These are phyloP conservation scores for Saccharomycopsis sp. DNA, from an alignment of 805 yeast species.

Conservation along the genomic window DNA sequence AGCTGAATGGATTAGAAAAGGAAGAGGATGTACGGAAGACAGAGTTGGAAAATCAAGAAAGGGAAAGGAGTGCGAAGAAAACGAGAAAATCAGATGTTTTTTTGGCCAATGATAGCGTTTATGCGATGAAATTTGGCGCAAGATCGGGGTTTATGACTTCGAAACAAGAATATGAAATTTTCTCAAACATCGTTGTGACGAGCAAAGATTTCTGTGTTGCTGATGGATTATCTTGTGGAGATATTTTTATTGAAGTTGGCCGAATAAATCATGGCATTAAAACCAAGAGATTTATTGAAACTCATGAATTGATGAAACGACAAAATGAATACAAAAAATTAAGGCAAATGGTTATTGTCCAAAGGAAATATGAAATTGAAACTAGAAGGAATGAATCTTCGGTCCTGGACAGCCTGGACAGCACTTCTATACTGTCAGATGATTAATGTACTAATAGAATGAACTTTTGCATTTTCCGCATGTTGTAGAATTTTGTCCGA, in stretches of 20 bases:
- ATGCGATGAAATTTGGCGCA: slow-evolving; percentile 4
- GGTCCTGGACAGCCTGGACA: too few relatives aligned
- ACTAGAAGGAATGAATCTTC: too few relatives aligned
- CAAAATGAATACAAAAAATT: slow-evolving; percentile 9
- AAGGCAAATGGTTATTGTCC: slow-evolving; percentile 4
- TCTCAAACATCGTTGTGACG: not conserved
- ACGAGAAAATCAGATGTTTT: slow-evolving; percentile 3
- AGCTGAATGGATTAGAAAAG: not conserved
- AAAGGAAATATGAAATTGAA: slow-evolving; percentile 8
- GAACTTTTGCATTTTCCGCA: too few relatives aligned
- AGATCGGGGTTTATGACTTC: slow-evolving; percentile 14
- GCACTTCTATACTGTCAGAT: too few relatives aligned
- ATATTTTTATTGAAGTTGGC: not conserved
- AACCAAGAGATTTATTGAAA: not conserved
- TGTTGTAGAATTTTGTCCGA: too few relatives aligned
- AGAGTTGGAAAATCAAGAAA: not conserved
- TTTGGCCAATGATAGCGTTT: slow-evolving; percentile 4
- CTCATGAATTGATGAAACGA: slow-evolving; percentile 4
- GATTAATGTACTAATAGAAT: too few relatives aligned
- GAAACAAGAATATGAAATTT: slow-evolving; percentile 12
- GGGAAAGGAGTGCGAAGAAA: not conserved
- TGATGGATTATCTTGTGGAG: slow-evolving; percentile 1
- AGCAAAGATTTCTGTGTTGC: not conserved
- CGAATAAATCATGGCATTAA: slow-evolving; percentile 1
- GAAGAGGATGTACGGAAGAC: not conserved